These are phyloP conservation scores for Beauveria scarabaeidicola DNA, from an alignment of 2,329 filamentous ascomycete species.

Conservation along the genomic window DNA sequence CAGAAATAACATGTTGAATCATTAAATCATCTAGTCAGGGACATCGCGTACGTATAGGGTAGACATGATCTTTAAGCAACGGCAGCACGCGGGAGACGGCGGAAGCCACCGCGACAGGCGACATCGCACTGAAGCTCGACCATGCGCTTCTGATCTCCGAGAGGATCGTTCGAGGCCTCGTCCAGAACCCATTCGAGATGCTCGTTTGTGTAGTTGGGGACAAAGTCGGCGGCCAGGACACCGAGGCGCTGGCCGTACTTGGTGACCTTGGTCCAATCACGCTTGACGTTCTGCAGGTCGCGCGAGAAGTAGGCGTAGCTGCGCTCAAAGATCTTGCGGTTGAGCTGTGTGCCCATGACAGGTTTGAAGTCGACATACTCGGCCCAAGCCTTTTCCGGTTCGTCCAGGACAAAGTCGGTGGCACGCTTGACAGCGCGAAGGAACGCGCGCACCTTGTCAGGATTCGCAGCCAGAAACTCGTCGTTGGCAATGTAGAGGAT, in stretches of 20 bases:
- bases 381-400: constrained; percentile 54
- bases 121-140: constrained; percentile 59
- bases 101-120: constrained; percentile 56
- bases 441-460: constrained; percentile 58
- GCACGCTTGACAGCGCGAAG: constrained; percentile 65
- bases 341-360: constrained; percentile 56
- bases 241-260: constrained; percentile 66
- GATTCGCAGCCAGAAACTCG: constrained; percentile 55
- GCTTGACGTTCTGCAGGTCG: constrained; percentile 64
- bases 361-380: constrained; percentile 68
- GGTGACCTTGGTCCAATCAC: constrained; percentile 73
- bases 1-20: constrained; percentile 1
- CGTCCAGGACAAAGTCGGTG: constrained; percentile 60
- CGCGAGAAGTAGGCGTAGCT: constrained; percentile 69
- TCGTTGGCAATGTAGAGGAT: constrained; percentile 78
- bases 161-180: constrained; percentile 56
- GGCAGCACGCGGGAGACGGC: constrained; percentile 29
- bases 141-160: constrained; percentile 69
- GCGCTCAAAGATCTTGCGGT: constrained; percentile 73
- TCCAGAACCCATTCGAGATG: constrained; percentile 60
- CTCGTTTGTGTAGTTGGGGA: constrained; percentile 67
- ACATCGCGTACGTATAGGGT: neutral
- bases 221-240: constrained; percentile 54
- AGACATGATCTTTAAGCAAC: neutral
- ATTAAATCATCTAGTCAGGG: neutral